Conservation (phyloP, 2,329 filamentous ascomycete species). For the Curvularia spicifera region DNA sequence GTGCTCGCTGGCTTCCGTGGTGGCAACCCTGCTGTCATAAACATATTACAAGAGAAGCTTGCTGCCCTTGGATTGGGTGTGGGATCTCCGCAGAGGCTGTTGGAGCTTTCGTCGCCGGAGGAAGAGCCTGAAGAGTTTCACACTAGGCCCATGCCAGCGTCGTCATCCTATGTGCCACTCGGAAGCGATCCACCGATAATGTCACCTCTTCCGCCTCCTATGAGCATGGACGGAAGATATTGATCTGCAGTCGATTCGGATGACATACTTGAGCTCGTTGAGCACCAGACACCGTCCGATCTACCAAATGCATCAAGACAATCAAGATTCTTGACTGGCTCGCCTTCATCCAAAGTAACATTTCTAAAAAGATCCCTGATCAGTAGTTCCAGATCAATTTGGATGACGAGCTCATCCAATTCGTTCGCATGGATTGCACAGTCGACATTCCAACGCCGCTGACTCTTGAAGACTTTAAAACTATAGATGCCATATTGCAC, state of each 20-base stretch:
- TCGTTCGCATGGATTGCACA: background rate
- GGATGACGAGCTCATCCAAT: background rate
- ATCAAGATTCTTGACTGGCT: background rate
- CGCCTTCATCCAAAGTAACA: background rate
- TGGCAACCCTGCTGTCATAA: slow-evolving; percentile 45
- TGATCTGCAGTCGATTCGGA: background rate
- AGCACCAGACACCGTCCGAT: background rate
- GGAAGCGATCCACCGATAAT: slow-evolving; percentile 15
- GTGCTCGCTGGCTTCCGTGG: slow-evolving; percentile 42
- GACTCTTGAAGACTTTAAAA: background rate
- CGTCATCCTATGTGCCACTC: slow-evolving; percentile 23
- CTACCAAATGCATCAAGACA: slow-evolving; percentile 2
- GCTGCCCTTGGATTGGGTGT: slow-evolving; percentile 35
- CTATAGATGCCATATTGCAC: background rate
- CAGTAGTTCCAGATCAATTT: background rate
- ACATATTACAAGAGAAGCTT: slow-evolving; percentile 43
- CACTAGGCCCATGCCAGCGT: slow-evolving; percentile 26
- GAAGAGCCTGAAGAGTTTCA: slow-evolving; percentile 41
- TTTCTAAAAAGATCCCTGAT: background rate
- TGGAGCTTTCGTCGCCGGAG: slow-evolving; percentile 42
- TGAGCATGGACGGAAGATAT: slow-evolving; percentile 25
- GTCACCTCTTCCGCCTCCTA: slow-evolving; percentile 22
- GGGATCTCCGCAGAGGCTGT: slow-evolving; percentile 38
- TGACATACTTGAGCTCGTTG: background rate
- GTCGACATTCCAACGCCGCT: no score